Conservation (phyloP, 2,329 filamentous ascomycete genomes). For the Fusarium cicatricum region DNA sequence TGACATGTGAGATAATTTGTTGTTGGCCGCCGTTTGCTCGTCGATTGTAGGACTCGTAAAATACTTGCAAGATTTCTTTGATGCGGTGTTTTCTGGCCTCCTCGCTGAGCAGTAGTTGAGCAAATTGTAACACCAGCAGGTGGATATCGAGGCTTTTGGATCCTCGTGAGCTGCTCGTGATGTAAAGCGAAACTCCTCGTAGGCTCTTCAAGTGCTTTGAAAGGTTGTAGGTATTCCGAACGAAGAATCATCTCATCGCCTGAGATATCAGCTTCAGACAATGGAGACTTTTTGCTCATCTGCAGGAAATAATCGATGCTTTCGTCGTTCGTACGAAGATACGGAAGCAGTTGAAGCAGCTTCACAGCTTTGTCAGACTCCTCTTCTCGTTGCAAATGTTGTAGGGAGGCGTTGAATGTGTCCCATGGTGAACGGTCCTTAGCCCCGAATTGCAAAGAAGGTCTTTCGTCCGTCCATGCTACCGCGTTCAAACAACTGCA, state of each 20-base stretch:
- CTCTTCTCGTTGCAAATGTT: neutral
- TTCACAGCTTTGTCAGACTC: neutral
- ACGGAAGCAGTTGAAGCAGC: neutral
- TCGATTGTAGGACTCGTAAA: neutral
- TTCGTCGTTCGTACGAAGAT: slow-evolving; percentile 1
- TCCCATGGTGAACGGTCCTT: neutral
- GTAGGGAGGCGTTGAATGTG: neutral
- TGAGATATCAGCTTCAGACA: neutral
- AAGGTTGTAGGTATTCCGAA: neutral
- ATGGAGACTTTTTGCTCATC: neutral
- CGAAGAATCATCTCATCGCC: neutral
- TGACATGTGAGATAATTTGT: neutral
- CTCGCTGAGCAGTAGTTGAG: neutral
- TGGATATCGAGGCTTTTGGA: neutral
- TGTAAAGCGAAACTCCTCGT: neutral
- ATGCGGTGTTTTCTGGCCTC: neutral
- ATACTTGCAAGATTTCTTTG: neutral
- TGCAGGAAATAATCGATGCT: neutral
- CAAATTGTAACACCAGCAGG: neutral
- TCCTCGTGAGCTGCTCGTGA: neutral
- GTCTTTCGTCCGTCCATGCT: neutral
- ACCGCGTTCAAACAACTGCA: neutral
- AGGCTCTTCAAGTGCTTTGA: neutral
- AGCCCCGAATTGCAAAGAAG: neutral
- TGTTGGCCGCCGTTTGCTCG: neutral